Base-by-base conservation (phyloP, 2,329 filamentous ascomycete species). In the Fonsecaea pugnacius region DNA sequence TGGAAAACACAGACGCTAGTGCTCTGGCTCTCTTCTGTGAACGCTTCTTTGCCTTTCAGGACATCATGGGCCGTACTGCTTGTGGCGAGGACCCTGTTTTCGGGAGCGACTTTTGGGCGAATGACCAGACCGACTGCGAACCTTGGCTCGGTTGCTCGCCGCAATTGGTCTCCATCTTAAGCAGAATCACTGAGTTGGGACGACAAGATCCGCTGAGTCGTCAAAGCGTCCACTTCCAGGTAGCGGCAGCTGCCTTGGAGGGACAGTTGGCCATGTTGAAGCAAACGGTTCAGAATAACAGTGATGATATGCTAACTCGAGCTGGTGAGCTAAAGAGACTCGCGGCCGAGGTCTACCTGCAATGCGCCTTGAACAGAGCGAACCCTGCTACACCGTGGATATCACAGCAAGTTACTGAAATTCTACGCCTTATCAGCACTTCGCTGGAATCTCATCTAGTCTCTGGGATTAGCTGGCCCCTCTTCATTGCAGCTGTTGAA, bases 111-210 rank as follows among this genome's bases (percentile, higher is more conserved):
- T 83, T 82, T 62, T 83, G 81, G 81, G 70, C 72, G 27, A 71
- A 75, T 5, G 70, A 75, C 38, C 75, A 77, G 38, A 73, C 75
- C 27, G 73, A 74, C 0, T 77, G 79, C 43, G 76, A 80, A 62
- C 69, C 75, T 0, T 83, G 81, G 81, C 80, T 83, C 73, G 80
- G 80, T 0, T 83, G 80, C 55, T 82, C 80, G 50, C 79, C 81
- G 0, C 77, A 78, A 18, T 71, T 83, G 36, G 79, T 80, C 3
- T 77, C 77, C 1, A 78, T 83, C 2, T 70, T 83, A 4, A 81
- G 78, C n/a, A 74, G 75, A 0, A 81, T 82, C 24, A 82, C 79
- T 0, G 81, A 83, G 54, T 71, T 83, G 14, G 80, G 79, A 4
- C 74, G 78, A 5, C 71, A 62, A 27, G 36, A 40, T 21, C 10